phyloP scores from a whole-genome alignment of 495 filamentous ascomycete species.

The Hypoxylon lienhwacheense region DNA sequence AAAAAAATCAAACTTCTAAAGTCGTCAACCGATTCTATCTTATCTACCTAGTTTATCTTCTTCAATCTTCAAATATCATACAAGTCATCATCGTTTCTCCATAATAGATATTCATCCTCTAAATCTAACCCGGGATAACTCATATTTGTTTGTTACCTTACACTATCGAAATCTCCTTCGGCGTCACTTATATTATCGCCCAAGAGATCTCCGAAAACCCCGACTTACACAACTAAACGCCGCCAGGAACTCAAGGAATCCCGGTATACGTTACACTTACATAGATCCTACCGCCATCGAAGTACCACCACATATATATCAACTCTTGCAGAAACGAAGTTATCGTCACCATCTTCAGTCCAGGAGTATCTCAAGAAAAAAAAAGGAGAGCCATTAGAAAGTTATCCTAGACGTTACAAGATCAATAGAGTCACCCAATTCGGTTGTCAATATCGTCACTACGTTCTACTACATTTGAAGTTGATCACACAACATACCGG shows the following conservation, averaged over 20 bases:
- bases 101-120: slow-evolving; percentile 11
- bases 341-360: slow-evolving; percentile 16
- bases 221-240: slow-evolving; percentile 19
- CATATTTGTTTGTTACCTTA: slow-evolving; percentile 15
- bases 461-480: slow-evolving; percentile 23
- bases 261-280: slow-evolving; percentile 28
- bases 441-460: slow-evolving; percentile 34
- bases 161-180: slow-evolving; percentile 9
- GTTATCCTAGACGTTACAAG: slow-evolving; percentile 19
- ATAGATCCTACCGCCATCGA: slow-evolving; percentile 1
- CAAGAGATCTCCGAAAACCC: slow-evolving; percentile 18
- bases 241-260: slow-evolving; percentile 11
- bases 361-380: too few species aligned
- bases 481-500: slow-evolving; percentile 19
- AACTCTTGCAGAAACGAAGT: slow-evolving; percentile 18
- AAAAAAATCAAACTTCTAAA: slow-evolving; percentile 15
- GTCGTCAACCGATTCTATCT: slow-evolving; percentile 7
- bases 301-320: slow-evolving; percentile 16
- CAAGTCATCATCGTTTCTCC: slow-evolving; percentile 1
- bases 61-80: slow-evolving; percentile 4
- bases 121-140: slow-evolving; percentile 6
- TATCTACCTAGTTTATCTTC: slow-evolving; percentile 1
- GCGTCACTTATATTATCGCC: slow-evolving; percentile 11
- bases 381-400: slow-evolving; percentile 10
- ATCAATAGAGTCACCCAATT: too few species aligned